Conservation (phyloP, 331 rosid species). For the Stylosanthes scabra region DNA sequence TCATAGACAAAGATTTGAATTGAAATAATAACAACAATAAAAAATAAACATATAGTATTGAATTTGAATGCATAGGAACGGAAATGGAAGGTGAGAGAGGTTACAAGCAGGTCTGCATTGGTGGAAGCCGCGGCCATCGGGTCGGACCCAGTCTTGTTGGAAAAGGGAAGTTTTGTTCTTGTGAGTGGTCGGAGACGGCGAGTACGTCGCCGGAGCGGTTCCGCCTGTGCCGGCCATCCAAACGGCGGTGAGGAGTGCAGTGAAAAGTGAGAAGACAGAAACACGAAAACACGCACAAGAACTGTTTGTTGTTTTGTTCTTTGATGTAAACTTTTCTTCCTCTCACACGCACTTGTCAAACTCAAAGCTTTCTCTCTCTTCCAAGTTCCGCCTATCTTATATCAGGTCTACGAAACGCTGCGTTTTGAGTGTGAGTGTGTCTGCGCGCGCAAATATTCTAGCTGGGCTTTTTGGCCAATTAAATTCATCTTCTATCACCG, state of each 20-base stretch:
- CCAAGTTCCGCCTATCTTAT: no score
- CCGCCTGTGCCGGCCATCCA: slow-evolving; percentile 75
- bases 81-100: not conserved
- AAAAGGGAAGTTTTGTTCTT: slow-evolving; percentile 33
- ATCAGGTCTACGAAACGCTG: not conserved
- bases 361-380: not conserved
- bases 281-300: not conserved
- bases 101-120: slow-evolving; percentile 96
- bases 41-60: no score
- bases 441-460: not conserved
- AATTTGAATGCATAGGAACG: no score
- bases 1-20: not conserved
- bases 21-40: not conserved
- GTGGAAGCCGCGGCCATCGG: slow-evolving; percentile 79
- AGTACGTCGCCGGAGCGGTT: slow-evolving; percentile 66
- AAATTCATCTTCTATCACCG: not conserved
- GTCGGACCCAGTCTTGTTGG: slow-evolving; percentile 50
- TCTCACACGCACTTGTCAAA: slow-evolving; percentile 10
- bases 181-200: slow-evolving; percentile 56
- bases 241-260: slow-evolving; percentile 23
- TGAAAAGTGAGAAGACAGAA: not conserved
- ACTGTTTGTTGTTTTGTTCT: not conserved
- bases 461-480: not conserved
- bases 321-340: not conserved
- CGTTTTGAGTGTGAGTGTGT: not conserved